Evolutionary conservation across 805 yeast species (phyloP).

Genomic region (Blastobotrys robertii): DNA sequence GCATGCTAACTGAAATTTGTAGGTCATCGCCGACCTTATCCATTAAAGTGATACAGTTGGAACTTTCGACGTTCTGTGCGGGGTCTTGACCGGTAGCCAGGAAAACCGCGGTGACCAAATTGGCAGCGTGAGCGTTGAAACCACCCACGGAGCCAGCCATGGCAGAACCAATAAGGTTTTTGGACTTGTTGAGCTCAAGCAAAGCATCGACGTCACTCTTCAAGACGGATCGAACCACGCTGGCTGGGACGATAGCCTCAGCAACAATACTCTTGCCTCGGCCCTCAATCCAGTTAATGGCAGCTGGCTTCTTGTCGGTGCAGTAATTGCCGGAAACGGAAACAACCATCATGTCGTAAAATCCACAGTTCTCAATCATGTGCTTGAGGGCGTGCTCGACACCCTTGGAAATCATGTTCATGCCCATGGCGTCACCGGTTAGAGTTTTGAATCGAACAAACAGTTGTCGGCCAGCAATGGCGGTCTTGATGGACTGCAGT

Average conservation of each 20-base stretch:
- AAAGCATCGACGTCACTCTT: slow-evolving; percentile 89
- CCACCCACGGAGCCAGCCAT: slow-evolving; percentile 99
- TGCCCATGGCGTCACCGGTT: slow-evolving; percentile 99
- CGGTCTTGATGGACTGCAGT: slow-evolving; percentile 81
- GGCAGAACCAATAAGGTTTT: slow-evolving; percentile 92
- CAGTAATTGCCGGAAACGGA: slow-evolving; percentile 97
- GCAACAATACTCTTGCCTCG: slow-evolving; percentile 98
- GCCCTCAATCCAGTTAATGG: slow-evolving; percentile 98
- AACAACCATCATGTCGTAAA: slow-evolving; percentile 86
- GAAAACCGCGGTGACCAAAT: slow-evolving; percentile 86
- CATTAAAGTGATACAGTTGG: slow-evolving; percentile 96
- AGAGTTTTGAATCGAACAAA: slow-evolving; percentile 94
- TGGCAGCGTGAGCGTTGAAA: slow-evolving; percentile 96
- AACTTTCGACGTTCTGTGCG: slow-evolving; percentile 97
- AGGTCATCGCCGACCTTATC: slow-evolving; percentile 57
- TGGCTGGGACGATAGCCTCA: slow-evolving; percentile 81
- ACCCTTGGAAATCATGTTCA: slow-evolving; percentile 99
- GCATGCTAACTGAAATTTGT: slow-evolving; percentile 96
- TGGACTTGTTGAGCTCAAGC: slow-evolving; percentile 79
- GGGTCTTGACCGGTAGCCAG: slow-evolving; percentile 99
- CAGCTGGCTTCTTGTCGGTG: slow-evolving; percentile 95
- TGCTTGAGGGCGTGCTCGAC: slow-evolving; percentile 77
- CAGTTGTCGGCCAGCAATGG: slow-evolving; percentile 84
- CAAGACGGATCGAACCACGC: slow-evolving; percentile 68
- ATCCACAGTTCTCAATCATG: slow-evolving; percentile 84